phyloP scores from a whole-genome alignment of 2,329 filamentous ascomycete species.

The Ceratocystis colombiana region DNA sequence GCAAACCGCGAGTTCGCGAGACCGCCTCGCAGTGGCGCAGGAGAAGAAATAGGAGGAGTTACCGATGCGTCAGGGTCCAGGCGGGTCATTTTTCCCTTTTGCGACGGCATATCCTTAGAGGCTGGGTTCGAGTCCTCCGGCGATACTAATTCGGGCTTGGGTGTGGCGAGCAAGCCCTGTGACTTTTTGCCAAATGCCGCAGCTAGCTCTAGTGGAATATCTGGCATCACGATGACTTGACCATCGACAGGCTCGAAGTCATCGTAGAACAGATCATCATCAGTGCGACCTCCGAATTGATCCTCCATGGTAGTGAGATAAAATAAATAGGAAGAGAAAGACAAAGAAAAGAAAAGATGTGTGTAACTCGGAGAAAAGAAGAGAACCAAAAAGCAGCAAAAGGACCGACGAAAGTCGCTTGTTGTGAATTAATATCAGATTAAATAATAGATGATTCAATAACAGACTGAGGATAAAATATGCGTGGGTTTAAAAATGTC shows the following conservation, averaged over 20 bases:
- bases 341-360: not conserved
- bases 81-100: not conserved
- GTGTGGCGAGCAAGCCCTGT: not conserved
- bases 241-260: slow-evolving; percentile 48
- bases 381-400: not conserved
- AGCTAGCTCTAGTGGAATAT: slow-evolving; percentile 25
- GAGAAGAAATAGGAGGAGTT: slow-evolving; percentile 21
- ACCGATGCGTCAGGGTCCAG: slow-evolving; percentile 7
- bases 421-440: not conserved
- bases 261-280: slow-evolving; percentile 53
- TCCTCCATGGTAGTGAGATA: slow-evolving; percentile 42
- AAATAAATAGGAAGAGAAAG: not conserved
- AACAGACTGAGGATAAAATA: slow-evolving; percentile 1
- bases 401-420: not conserved
- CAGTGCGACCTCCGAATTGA: slow-evolving; percentile 50
- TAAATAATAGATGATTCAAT: not conserved
- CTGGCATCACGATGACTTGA: slow-evolving; percentile 28
- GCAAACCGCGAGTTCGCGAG: slow-evolving; percentile 23
- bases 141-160: slow-evolving; percentile 1
- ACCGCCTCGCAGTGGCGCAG: slow-evolving; percentile 14
- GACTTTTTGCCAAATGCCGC: slow-evolving; percentile 13
- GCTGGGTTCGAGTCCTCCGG: not conserved
- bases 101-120: not conserved
- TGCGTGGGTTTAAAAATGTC: not conserved
- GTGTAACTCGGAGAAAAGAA: slow-evolving; percentile 13